These are phyloP conservation scores for Ceratobasidium theobromae DNA, from an alignment of 1,284 basidiomycete genomes.

Conservation along the genomic window DNA sequence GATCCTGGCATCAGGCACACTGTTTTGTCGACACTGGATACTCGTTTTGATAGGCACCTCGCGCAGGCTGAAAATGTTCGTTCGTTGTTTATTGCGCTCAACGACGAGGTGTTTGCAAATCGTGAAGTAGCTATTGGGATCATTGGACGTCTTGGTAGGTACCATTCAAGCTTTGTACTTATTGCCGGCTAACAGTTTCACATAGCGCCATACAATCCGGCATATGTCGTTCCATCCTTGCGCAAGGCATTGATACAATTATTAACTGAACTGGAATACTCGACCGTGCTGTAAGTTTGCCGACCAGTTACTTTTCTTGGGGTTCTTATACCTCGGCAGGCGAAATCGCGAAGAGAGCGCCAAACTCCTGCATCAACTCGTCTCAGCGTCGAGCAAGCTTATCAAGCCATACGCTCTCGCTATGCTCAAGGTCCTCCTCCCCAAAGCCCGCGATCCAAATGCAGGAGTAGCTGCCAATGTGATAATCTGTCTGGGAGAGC, in stretches of 20 bases:
- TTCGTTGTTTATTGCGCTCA: constrained; percentile 94
- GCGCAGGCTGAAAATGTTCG: constrained; percentile 98
- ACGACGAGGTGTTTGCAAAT: constrained; percentile 96
- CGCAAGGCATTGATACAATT: constrained; percentile 96
- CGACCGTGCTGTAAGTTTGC: constrained; percentile 73
- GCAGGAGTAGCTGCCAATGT: constrained; percentile 91
- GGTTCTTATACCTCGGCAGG: constrained; percentile 43
- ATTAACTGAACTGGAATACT: constrained; percentile 96
- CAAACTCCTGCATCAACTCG: constrained; percentile 80
- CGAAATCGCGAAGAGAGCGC: constrained; percentile 92
- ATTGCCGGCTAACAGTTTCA: not conserved
- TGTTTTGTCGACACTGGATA: constrained; percentile 86
- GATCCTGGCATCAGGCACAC: constrained; percentile 84
- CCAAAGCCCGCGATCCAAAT: constrained; percentile 83
- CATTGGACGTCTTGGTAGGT: constrained; percentile 88
- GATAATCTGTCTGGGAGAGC: constrained; percentile 91
- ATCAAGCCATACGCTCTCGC: constrained; percentile 98
- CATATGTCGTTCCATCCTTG: constrained; percentile 97
- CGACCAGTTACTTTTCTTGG: not conserved
- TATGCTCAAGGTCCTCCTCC: constrained; percentile 88
- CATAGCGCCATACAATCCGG: constrained; percentile 74
- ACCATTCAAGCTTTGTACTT: not conserved
- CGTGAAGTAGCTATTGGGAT: constrained; percentile 87
- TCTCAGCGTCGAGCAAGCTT: constrained; percentile 87
- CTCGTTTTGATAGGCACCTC: constrained; percentile 97